Conservation (phyloP, 169 alveolate species). For the Eimeria acervulina region DNA sequence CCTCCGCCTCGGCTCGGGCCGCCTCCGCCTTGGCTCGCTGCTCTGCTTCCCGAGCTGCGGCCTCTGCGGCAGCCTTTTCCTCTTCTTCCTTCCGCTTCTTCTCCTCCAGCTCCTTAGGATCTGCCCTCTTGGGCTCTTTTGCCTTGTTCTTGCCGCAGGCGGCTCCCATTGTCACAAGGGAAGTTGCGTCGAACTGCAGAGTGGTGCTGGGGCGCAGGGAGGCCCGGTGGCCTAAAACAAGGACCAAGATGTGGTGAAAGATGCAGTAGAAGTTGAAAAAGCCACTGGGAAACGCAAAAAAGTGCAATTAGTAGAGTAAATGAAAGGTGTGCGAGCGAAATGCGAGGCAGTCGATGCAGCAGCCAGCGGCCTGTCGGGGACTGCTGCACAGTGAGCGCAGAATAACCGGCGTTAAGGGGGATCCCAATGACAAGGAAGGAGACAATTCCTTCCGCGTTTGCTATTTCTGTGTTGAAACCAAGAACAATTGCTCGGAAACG, state of each 20-base stretch:
- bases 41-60: conserved; percentile 82
- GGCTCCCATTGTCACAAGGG: conserved; percentile 69
- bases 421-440: neutral
- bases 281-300: conserved; percentile 1
- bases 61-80: conserved; percentile 83
- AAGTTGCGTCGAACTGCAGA: neutral
- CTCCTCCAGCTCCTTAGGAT: conserved; percentile 86
- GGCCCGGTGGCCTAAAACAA: neutral
- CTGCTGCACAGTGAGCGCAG: conserved; percentile 31
- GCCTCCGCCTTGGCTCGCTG: conserved; percentile 77
- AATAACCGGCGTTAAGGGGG: neutral
- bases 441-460: neutral
- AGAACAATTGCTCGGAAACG: conserved; percentile 10
- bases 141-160: conserved; percentile 87
- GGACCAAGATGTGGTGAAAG: neutral
- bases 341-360: conserved; percentile 53
- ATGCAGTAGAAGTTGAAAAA: neutral
- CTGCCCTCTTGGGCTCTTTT: conserved; percentile 88
- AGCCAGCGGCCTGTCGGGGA: conserved; percentile 39
- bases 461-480: neutral
- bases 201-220: neutral
- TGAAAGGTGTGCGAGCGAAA: neutral
- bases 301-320: neutral
- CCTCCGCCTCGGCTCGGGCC: conserved; percentile 73
- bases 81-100: conserved; percentile 79